phyloP scores from a whole-genome alignment of 192 early-diverging fungal genomes.

The Coemansia sp. region DNA sequence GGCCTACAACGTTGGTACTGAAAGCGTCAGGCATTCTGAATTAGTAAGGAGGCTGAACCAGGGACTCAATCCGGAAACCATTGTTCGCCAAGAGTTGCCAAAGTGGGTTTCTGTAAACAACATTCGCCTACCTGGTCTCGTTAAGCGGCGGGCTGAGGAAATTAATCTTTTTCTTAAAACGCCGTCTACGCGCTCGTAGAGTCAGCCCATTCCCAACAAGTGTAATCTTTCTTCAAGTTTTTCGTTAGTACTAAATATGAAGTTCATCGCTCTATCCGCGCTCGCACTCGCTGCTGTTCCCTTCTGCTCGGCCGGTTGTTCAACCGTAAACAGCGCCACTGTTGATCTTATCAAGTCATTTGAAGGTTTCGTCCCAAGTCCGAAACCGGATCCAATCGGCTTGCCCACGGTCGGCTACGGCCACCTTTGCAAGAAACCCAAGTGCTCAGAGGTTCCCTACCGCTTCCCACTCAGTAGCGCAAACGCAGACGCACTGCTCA shows the following conservation, averaged over 20 bases:
- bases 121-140: slow-evolving; percentile 12
- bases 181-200: no score
- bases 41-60: slow-evolving; percentile 18
- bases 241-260: no score
- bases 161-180: slow-evolving; percentile 7
- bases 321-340: slow-evolving; percentile 10
- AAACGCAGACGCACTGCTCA: slow-evolving; percentile 28
- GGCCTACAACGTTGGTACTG: slow-evolving; percentile 31
- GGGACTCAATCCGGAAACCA: slow-evolving; percentile 10
- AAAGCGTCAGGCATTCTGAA: slow-evolving; percentile 6
- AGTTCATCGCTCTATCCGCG: no score
- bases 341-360: slow-evolving; percentile 30
- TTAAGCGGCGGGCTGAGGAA: slow-evolving; percentile 13
- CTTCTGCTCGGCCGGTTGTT: no score
- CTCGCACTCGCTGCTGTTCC: no score
- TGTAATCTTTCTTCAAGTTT: no score
- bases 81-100: slow-evolving; percentile 22
- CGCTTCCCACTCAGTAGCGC: slow-evolving; percentile 12
- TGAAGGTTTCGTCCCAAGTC: slow-evolving; percentile 34
- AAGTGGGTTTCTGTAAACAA: slow-evolving; percentile 17
- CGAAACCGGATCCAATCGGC: slow-evolving; percentile 38
- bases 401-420: slow-evolving; percentile 46
- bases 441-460: slow-evolving; percentile 21
- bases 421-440: slow-evolving; percentile 23
- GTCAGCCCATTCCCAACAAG: no score